Conservation (phyloP, 441 rosid species). For the Erysimum pusillum region DNA sequence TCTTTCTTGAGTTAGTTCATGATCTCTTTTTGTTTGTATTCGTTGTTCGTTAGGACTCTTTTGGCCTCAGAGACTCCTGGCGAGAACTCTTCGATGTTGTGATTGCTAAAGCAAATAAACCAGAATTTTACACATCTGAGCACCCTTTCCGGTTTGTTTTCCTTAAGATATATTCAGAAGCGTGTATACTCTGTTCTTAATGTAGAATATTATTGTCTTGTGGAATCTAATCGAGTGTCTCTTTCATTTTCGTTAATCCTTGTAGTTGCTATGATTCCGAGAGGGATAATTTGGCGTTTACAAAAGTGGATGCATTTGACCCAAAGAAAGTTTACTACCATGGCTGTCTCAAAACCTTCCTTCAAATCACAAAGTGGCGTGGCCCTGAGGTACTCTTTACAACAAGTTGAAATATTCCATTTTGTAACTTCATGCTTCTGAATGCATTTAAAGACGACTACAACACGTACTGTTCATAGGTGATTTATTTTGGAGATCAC, state of each 20-base stretch:
- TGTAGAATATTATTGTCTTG: background rate
- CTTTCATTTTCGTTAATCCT: background rate
- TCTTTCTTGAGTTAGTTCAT: conserved; percentile 28
- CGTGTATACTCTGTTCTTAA: background rate
- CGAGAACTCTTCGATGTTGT: conserved; percentile 96
- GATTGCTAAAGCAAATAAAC: conserved; percentile 97
- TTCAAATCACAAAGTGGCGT: conserved; percentile 92
- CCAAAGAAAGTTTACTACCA: conserved; percentile 86
- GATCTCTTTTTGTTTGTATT: conserved; percentile 3
- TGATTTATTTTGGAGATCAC: conserved; percentile 98
- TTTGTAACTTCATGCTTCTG: background rate
- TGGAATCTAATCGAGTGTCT: conserved; percentile 2
- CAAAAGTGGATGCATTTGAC: conserved; percentile 84
- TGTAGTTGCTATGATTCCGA: conserved; percentile 89
- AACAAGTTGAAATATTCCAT: conserved; percentile 7
- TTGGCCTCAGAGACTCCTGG: conserved; percentile 79
- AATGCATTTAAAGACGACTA: background rate
- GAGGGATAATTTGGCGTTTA: conserved; percentile 87
- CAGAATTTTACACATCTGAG: conserved; percentile 96
- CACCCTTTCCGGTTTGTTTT: conserved; percentile 89
- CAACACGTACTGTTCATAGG: conserved; percentile 53
- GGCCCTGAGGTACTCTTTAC: conserved; percentile 85
- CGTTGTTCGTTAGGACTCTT: conserved; percentile 65
- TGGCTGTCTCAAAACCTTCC: conserved; percentile 90
- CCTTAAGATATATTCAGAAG: background rate